A percentile compares a stretch with the other conserved stretches of the same genome.
Evolutionary conservation across 2,329 filamentous ascomycete species (phyloP).

Genomic region (Talaromyces piceae): DNA sequence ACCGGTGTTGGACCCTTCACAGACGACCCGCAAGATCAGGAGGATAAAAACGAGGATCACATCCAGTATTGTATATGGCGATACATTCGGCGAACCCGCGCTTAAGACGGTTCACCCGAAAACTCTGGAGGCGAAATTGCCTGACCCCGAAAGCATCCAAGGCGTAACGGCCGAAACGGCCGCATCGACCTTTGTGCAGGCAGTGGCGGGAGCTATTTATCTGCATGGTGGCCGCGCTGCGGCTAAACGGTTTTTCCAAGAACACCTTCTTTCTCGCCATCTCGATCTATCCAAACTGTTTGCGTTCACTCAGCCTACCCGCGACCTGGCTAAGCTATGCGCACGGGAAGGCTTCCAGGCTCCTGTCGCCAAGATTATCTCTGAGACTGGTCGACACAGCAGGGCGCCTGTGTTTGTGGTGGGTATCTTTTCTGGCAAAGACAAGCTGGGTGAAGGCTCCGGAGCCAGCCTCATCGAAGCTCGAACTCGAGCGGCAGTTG

Average conservation of each 20-base stretch:
- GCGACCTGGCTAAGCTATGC: constrained; percentile 77
- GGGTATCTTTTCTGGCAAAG: constrained; percentile 82
- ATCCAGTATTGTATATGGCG: constrained; percentile 71
- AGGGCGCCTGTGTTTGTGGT: constrained; percentile 87
- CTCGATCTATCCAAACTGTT: constrained; percentile 73
- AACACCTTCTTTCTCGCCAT: constrained; percentile 74
- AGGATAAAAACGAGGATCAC: constrained; percentile 64
- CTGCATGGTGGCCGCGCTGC: constrained; percentile 71
- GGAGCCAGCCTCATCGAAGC: constrained; percentile 72
- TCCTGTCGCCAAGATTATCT: constrained; percentile 78
- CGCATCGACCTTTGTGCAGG: constrained; percentile 69
- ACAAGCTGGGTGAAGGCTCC: constrained; percentile 87
- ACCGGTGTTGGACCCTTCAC: constrained; percentile 33
- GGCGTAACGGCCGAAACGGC: constrained; percentile 51
- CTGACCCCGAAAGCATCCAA: constrained; percentile 13
- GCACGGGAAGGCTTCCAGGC: constrained; percentile 80
- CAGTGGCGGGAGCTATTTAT: constrained; percentile 77
- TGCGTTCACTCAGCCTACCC: constrained; percentile 72
- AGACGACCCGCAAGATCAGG: constrained; percentile 38
- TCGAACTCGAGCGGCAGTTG: constrained; percentile 70
- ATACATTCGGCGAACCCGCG: constrained; percentile 69
- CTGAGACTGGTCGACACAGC: constrained; percentile 80
- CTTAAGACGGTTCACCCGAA: constrained; percentile 24
- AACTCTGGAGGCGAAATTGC: constrained; percentile 13
- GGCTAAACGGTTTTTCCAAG: constrained; percentile 73